A percentile compares a stretch with the other conserved stretches of the same genome.
Conservation (phyloP, 805 yeast genomes). For the Monosporozyma solicola region DNA sequence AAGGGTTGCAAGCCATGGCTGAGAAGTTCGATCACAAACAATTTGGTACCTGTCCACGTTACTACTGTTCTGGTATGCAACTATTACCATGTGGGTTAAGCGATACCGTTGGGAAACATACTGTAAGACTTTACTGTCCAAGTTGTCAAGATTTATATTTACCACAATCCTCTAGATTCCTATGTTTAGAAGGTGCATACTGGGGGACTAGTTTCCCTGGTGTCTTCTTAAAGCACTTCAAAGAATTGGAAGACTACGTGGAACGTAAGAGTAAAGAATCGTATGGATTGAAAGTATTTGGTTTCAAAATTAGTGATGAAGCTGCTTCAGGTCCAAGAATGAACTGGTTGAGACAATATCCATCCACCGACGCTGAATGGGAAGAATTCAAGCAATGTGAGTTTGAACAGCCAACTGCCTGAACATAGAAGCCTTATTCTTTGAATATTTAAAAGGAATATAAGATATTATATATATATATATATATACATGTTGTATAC, state of each 20-base stretch:
- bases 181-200: constrained; percentile 91
- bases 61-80: constrained; percentile 81
- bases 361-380: constrained; percentile 51
- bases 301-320: constrained; percentile 69
- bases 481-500: not conserved
- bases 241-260: constrained; percentile 79
- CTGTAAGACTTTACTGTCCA: constrained; percentile 89
- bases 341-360: constrained; percentile 85
- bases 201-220: constrained; percentile 97
- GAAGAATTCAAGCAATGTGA: constrained; percentile 59
- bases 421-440: not conserved
- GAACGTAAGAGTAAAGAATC: constrained; percentile 43
- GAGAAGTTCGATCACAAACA: constrained; percentile 82
- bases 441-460: not conserved
- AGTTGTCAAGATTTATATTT: constrained; percentile 86
- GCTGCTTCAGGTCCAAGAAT: constrained; percentile 86
- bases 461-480: not conserved
- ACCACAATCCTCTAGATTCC: constrained; percentile 78
- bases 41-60: constrained; percentile 89
- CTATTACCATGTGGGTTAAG: constrained; percentile 85
- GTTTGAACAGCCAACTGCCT: constrained; percentile 40
- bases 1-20: constrained; percentile 87
- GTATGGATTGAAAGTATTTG: constrained; percentile 72
- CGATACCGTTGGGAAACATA: constrained; percentile 85
- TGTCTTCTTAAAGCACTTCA: constrained; percentile 78